Evolutionary conservation across 441 rosid species (phyloP).

Genomic region (Arabidopsis hybrid): DNA sequence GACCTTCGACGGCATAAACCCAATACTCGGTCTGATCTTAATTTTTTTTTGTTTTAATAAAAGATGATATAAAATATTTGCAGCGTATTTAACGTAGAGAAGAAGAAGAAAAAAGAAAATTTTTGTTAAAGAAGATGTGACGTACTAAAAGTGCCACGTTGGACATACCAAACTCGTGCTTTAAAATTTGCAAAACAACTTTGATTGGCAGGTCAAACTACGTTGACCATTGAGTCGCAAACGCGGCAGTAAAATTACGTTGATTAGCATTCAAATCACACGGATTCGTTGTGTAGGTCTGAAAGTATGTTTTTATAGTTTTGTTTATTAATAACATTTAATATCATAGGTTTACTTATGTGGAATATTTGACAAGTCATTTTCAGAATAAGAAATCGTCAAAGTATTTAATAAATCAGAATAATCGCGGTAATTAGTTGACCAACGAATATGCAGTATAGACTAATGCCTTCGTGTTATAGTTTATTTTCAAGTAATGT

Average conservation of each 20-base stretch:
- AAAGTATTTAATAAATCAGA: background rate
- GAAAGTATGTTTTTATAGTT: background rate
- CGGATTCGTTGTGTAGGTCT: background rate
- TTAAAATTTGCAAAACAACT: background rate
- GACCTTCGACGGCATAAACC: no score
- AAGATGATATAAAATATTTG: no score
- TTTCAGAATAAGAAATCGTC: background rate
- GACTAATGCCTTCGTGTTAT: background rate
- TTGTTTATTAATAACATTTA: background rate
- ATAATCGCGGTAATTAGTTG: constrained; percentile 12
- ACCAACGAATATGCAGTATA: background rate
- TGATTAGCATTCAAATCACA: background rate
- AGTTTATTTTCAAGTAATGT: background rate
- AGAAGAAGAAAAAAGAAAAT: background rate
- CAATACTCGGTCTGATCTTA: no score
- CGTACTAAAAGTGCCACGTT: constrained; percentile 23
- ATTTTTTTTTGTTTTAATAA: no score
- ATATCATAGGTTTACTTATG: background rate
- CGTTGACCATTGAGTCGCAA: constrained; percentile 21
- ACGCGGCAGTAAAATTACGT: constrained; percentile 1
- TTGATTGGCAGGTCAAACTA: constrained; percentile 14
- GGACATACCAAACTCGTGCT: constrained; percentile 32
- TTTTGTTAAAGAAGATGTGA: background rate
- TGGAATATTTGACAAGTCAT: constrained; percentile 8
- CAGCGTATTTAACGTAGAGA: background rate